Evolutionary conservation across 192 early-diverging fungal species (phyloP).

Genomic region (Mortierella claussenii): DNA sequence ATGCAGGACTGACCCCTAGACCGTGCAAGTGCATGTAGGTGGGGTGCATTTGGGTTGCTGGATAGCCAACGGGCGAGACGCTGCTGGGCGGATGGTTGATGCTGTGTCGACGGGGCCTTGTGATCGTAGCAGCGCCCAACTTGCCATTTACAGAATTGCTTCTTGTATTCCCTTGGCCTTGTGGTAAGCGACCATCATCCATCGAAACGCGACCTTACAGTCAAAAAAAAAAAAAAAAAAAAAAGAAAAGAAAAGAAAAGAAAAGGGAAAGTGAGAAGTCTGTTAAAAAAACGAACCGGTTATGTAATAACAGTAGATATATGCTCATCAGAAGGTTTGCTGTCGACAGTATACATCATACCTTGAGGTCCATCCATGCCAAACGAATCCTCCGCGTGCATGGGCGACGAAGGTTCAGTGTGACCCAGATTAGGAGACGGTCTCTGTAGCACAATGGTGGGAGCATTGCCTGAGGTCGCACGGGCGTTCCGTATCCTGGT

Average conservation of each 20-base stretch:
- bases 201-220: conserved; percentile 13
- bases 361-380: neutral
- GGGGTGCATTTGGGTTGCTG: too few relatives aligned
- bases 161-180: neutral
- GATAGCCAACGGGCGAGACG: conserved; percentile 2
- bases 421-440: conserved; percentile 17
- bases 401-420: neutral
- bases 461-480: too few relatives aligned
- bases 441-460: conserved; percentile 16
- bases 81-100: conserved; percentile 24
- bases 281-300: neutral
- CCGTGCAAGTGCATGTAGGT: conserved; percentile 3
- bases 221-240: neutral
- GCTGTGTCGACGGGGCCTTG: conserved; percentile 18
- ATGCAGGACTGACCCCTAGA: conserved; percentile 9
- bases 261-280: neutral
- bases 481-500: too few relatives aligned
- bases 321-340: too few relatives aligned
- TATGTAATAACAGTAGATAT: neutral
- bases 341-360: too few relatives aligned
- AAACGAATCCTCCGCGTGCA: neutral
- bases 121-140: neutral
- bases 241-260: neutral
- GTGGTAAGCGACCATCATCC: conserved; percentile 9
- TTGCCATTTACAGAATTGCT: neutral